phyloP scores from a whole-genome alignment of 2,329 filamentous ascomycete genomes.

The Hypoxylon sp. region DNA sequence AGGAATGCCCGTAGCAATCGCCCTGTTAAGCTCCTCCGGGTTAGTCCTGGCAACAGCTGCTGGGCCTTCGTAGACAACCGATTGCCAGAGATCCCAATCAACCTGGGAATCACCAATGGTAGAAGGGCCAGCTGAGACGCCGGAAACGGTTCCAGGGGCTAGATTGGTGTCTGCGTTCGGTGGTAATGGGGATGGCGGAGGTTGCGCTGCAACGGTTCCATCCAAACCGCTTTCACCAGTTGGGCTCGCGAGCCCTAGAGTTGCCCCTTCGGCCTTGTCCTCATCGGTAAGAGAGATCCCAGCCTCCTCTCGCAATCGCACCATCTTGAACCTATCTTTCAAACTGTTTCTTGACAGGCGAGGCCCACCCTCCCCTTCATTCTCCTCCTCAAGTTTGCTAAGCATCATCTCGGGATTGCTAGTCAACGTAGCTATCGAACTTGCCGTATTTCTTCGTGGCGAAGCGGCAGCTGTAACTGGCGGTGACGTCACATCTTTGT shows the following conservation, averaged over 20 bases:
- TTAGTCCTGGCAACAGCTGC: constrained; percentile 89
- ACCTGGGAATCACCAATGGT: constrained; percentile 80
- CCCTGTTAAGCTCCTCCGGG: constrained; percentile 88
- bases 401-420: constrained; percentile 88
- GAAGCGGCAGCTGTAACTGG: constrained; percentile 61
- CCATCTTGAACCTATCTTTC: constrained; percentile 83
- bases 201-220: constrained; percentile 46
- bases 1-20: constrained; percentile 94
- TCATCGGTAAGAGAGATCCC: constrained; percentile 68
- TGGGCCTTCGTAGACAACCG: constrained; percentile 93
- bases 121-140: constrained; percentile 82
- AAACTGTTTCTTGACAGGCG: constrained; percentile 73
- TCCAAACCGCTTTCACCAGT: constrained; percentile 49
- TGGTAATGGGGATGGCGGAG: constrained; percentile 67
- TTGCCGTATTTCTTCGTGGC: constrained; percentile 79
- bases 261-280: constrained; percentile 60
- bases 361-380: constrained; percentile 63
- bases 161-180: constrained; percentile 77
- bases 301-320: constrained; percentile 81
- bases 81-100: constrained; percentile 99
- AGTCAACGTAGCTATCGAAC: constrained; percentile 81
- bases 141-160: constrained; percentile 87
- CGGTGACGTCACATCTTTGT: constrained; percentile 69
- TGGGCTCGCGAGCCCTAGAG: constrained; percentile 48
- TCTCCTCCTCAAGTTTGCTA: constrained; percentile 81